Evolutionary conservation across 306 rosid genomes (phyloP).

Genomic region (Quercus ilex): DNA sequence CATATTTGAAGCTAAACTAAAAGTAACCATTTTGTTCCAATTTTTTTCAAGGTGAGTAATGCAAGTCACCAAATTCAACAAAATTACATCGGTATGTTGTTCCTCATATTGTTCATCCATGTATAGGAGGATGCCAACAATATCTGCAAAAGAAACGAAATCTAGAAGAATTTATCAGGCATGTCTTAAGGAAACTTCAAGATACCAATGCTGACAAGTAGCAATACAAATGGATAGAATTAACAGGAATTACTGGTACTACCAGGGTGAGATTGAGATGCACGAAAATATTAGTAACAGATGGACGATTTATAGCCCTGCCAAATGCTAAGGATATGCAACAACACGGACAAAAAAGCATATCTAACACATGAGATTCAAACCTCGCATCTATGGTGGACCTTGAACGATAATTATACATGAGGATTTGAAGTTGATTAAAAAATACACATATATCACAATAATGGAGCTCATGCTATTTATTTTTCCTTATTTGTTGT

Average conservation of each 20-base stretch:
- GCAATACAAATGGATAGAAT: neutral
- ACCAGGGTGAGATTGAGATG: neutral
- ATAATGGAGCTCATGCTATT: neutral
- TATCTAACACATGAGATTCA: neutral
- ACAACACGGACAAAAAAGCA: neutral
- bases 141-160: too few species aligned
- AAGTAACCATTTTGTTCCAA: neutral
- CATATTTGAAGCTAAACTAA: neutral
- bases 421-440: neutral
- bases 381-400: neutral
- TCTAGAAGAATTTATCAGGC: neutral
- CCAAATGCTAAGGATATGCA: neutral
- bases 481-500: constrained; percentile 10
- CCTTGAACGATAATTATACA: neutral
- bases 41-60: neutral
- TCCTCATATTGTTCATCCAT: neutral
- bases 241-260: neutral
- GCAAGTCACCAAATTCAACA: neutral
- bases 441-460: constrained; percentile 1
- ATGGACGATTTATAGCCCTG: neutral
- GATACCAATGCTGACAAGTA: neutral
- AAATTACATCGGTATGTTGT: neutral
- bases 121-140: neutral
- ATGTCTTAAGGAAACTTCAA: neutral
- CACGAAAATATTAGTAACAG: neutral